These are phyloP conservation scores for Kwoniella europaea DNA, from an alignment of 768 basidiomycete genomes.

Conservation along the genomic window DNA sequence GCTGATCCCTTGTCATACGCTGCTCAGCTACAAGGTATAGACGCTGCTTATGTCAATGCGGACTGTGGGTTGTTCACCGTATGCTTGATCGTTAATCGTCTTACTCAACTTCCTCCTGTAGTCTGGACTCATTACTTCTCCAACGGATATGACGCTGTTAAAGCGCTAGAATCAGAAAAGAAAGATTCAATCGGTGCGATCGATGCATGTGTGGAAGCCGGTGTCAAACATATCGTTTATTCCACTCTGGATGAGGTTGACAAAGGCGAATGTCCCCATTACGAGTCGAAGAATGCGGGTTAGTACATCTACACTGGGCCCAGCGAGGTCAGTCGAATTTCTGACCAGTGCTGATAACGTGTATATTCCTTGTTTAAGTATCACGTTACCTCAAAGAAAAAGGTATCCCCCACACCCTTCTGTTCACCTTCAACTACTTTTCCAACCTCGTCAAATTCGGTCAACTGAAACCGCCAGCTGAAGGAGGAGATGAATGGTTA, in stretches of 20 bases:
- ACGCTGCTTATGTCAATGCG: constrained; percentile 8
- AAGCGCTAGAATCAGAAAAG: background rate
- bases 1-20: constrained; percentile 5
- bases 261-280: constrained; percentile 11
- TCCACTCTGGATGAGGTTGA: constrained; percentile 4
- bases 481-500: background rate
- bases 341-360: background rate
- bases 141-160: constrained; percentile 3
- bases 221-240: constrained; percentile 12
- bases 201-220: constrained; percentile 5
- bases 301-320: background rate
- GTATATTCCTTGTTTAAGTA: background rate
- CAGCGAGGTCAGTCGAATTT: background rate
- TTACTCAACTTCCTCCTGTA: background rate
- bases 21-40: background rate
- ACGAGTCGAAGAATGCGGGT: constrained; percentile 9
- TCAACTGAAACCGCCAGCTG: background rate
- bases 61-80: background rate
- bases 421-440: constrained; percentile 10
- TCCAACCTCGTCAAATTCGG: constrained; percentile 11
- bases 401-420: constrained; percentile 4
- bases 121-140: constrained; percentile 7
- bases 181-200: constrained; percentile 3
- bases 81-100: background rate
- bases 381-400: constrained; percentile 1